These are phyloP conservation scores for Rubroshorea leprosula DNA, from an alignment of 345 rosid species.

Conservation along the genomic window DNA sequence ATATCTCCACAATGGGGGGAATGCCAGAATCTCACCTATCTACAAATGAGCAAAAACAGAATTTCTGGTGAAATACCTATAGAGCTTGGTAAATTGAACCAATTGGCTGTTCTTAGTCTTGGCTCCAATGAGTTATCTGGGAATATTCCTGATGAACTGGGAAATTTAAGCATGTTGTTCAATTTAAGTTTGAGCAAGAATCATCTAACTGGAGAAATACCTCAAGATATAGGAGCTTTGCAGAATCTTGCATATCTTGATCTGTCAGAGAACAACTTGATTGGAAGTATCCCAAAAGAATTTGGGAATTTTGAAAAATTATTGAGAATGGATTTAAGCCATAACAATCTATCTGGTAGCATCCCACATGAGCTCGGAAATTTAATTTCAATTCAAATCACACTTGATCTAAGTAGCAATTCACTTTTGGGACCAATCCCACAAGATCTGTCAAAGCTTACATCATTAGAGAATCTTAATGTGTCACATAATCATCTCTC, in stretches of 20 bases:
- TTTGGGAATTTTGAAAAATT: conserved; percentile 35
- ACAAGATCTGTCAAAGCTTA: conserved; percentile 33
- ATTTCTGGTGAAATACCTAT: conserved; percentile 49
- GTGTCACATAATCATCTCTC: conserved; percentile 52
- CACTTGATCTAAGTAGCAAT: conserved; percentile 64
- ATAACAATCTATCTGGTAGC: conserved; percentile 44
- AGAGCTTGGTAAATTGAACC: conserved; percentile 43
- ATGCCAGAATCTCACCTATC: conserved; percentile 43
- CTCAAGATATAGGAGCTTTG: conserved; percentile 30
- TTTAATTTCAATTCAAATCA: conserved; percentile 31
- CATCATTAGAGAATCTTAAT: conserved; percentile 38
- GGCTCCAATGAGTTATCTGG: conserved; percentile 47
- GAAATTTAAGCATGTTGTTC: conserved; percentile 35
- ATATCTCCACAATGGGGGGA: conserved; percentile 58
- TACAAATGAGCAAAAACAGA: conserved; percentile 45
- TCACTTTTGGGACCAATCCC: conserved; percentile 53
- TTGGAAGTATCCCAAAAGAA: conserved; percentile 33
- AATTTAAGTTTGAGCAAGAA: conserved; percentile 47
- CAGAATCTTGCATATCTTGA: conserved; percentile 35
- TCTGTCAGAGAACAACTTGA: conserved; percentile 38
- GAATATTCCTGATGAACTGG: conserved; percentile 40
- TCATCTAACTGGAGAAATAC: conserved; percentile 39
- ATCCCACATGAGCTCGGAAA: conserved; percentile 43
- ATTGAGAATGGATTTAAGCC: conserved; percentile 46
- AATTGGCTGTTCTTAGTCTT: conserved; percentile 34